A percentile compares a stretch with the other conserved stretches of the same genome.
Evolutionary conservation across 495 filamentous ascomycete species (phyloP).

Genomic region (Pyronema domesticum): DNA sequence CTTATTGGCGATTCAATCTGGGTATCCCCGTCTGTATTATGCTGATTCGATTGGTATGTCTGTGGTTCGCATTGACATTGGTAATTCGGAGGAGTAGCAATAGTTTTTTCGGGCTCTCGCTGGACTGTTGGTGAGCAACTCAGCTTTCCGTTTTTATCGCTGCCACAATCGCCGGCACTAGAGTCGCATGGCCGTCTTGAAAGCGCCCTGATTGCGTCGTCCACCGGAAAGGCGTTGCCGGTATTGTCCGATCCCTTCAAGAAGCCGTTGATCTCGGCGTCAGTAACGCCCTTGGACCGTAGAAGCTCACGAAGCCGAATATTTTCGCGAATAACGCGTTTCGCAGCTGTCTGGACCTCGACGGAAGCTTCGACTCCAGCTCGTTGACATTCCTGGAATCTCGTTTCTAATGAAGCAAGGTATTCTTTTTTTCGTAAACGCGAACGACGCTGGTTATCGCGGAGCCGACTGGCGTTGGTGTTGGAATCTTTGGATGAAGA

Average conservation of each 20-base stretch:
- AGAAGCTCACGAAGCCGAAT: slow-evolving; percentile 35
- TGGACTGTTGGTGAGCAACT: neutral
- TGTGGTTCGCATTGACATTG: too few species aligned
- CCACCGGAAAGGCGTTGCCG: neutral
- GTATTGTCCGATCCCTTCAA: neutral
- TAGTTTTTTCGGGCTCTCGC: neutral
- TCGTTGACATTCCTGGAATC: slow-evolving; percentile 40
- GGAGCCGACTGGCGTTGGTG: slow-evolving; percentile 31
- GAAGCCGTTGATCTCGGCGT: slow-evolving; percentile 28
- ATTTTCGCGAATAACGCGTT: slow-evolving; percentile 48
- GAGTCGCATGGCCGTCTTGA: neutral
- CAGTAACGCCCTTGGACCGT: slow-evolving; percentile 28
- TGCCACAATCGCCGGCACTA: neutral
- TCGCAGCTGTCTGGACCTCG: slow-evolving; percentile 47
- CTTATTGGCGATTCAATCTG: neutral
- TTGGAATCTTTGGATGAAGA: neutral
- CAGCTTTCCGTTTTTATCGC: neutral
- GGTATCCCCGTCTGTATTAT: neutral
- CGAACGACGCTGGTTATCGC: slow-evolving; percentile 71
- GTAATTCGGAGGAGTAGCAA: neutral
- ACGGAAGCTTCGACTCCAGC: slow-evolving; percentile 38
- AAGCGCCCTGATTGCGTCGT: neutral
- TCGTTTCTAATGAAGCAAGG: slow-evolving; percentile 48
- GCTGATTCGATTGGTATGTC: neutral
- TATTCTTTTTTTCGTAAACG: slow-evolving; percentile 63